Evolutionary conservation across 2,329 filamentous ascomycete species (phyloP), one percentile per base, ranked within the genome.

Genomic region (Tolypocladium amazonense): DNA sequence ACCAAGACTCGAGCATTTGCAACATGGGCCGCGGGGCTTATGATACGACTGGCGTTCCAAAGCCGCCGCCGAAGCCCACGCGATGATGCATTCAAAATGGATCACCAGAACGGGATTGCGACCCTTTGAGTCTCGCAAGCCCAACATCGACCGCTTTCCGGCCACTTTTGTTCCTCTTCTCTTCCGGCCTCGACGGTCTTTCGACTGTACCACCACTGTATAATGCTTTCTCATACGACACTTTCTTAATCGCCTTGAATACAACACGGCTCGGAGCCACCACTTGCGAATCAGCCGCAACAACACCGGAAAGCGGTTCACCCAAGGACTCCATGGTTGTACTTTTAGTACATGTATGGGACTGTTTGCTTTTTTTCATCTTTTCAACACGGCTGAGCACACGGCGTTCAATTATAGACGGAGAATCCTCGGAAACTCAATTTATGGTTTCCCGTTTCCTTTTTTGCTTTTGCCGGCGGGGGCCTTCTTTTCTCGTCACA

Each of bases 1-100:
- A 71, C 63, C 63, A 66, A 60, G 68, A 67, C 57, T 69, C 70
- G 61, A 69, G 65, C 62, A 67, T 69, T 56, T 69, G 65, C 71
- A 78, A 80, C 69, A 79, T 80, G 76, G 79, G 77, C 62, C 74
- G 79, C 60, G 79, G 79, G 61, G 79, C 77, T 64, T 81, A 81
- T 66, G 79, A 81, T 65, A 79, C 77, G 63, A 81, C 78, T 30
- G 77, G 77, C 55, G 71, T 80, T 30, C 71, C 74, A 60, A 80
- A 81, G 71, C 79, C 78, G 59, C 74, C 75, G 35, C 75, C 75
- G 58, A 73, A 72, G 57, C 75, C 75, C 57, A 73, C 75, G 68
- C 71, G 65, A 66, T 76, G 72, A 73, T 62, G 56, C 56, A 60
- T 50, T 57, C 58, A 30, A 38, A n/a, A 4, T 53, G 27, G 20